Conservation (phyloP, 495 filamentous ascomycete species). For the Penicillium atrosanguineum region DNA sequence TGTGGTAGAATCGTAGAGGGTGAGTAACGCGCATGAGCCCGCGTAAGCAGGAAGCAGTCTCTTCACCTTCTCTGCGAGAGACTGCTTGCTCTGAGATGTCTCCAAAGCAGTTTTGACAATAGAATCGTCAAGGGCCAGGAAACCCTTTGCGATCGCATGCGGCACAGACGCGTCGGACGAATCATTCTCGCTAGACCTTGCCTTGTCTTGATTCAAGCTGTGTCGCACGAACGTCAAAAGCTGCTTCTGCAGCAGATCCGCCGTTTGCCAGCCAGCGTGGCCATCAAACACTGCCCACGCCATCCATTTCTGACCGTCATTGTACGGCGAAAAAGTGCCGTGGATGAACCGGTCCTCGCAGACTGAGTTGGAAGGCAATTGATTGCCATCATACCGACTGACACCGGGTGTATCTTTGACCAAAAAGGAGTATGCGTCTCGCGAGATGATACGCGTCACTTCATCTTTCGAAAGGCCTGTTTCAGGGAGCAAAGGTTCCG, state of each 20-base stretch:
- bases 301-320: constrained; percentile 41
- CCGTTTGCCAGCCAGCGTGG: constrained; percentile 46
- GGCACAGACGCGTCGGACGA: constrained; percentile 31
- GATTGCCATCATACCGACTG: constrained; percentile 43
- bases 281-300: constrained; percentile 52
- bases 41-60: constrained; percentile 45
- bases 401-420: constrained; percentile 30
- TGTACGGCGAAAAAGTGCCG: constrained; percentile 40
- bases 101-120: constrained; percentile 43
- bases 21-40: constrained; percentile 60
- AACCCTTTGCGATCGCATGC: constrained; percentile 44
- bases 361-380: constrained; percentile 43
- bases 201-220: constrained; percentile 25
- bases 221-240: constrained; percentile 42
- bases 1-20: constrained; percentile 50
- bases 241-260: constrained; percentile 36
- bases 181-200: constrained; percentile 1
- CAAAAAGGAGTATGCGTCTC: constrained; percentile 30
- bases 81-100: constrained; percentile 17
- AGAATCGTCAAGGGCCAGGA: constrained; percentile 47
- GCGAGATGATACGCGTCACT: constrained; percentile 26
- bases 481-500: constrained; percentile 9
- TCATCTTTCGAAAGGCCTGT: constrained; percentile 19
- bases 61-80: constrained; percentile 31
- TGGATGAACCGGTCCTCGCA: constrained; percentile 51